A percentile compares a stretch with the other conserved stretches of the same genome.
Conservation (phyloP, 2,329 filamentous ascomycete genomes). For the Trichoderma hamatum region DNA sequence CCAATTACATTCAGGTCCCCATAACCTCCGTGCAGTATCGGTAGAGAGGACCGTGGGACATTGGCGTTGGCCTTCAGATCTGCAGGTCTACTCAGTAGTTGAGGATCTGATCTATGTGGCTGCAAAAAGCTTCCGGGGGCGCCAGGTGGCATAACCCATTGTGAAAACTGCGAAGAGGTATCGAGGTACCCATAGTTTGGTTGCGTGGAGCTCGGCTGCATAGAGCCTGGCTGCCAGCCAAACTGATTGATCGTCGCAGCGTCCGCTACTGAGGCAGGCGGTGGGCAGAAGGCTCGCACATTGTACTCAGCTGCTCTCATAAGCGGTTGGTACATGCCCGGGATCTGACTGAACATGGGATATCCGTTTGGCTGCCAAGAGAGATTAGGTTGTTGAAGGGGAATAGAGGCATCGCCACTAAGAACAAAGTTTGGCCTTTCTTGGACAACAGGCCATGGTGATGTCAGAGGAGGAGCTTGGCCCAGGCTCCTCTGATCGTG, state of each 20-base stretch:
- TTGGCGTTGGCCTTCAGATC: neutral
- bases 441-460: slow-evolving; percentile 21
- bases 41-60: neutral
- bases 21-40: slow-evolving; percentile 1
- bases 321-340: slow-evolving; percentile 38
- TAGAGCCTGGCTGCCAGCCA: slow-evolving; percentile 25
- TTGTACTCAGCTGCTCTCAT: slow-evolving; percentile 44
- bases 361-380: slow-evolving; percentile 21
- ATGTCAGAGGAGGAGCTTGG: neutral
- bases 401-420: neutral
- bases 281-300: slow-evolving; percentile 44
- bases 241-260: slow-evolving; percentile 37
- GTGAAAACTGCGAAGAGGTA: neutral
- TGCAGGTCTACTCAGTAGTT: neutral
- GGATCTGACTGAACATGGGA: slow-evolving; percentile 30
- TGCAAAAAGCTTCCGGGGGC: neutral
- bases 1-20: neutral
- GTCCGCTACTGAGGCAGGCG: slow-evolving; percentile 39
- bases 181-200: slow-evolving; percentile 25
- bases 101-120: neutral
- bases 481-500: neutral
- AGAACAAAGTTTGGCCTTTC: slow-evolving; percentile 13
- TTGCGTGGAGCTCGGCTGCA: slow-evolving; percentile 25
- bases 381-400: neutral
- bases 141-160: neutral